phyloP scores from a whole-genome alignment of 352 stramenopile genomes.

The Aphanomyces invadans region DNA sequence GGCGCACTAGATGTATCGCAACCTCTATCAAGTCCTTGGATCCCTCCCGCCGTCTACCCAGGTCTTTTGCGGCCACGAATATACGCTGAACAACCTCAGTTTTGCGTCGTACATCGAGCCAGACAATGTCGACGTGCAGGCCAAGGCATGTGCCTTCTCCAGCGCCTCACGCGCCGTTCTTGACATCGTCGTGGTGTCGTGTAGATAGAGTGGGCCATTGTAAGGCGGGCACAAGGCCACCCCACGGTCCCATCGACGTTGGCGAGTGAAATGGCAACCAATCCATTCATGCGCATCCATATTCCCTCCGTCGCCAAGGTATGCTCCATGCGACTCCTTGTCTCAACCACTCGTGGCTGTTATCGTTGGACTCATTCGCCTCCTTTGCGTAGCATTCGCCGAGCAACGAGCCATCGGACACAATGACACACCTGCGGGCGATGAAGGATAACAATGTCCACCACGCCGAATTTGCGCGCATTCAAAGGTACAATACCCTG shows the following conservation, averaged over 20 bases:
- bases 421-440: not conserved
- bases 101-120: conserved; percentile 88
- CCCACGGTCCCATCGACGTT: conserved; percentile 86
- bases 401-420: too few species aligned
- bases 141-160: too few species aligned
- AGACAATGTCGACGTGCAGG: conserved; percentile 55
- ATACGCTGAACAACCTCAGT: conserved; percentile 84
- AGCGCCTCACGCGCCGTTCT: too few species aligned
- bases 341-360: not conserved
- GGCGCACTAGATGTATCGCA: conserved; percentile 87
- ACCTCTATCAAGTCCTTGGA: conserved; percentile 69
- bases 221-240: conserved; percentile 24
- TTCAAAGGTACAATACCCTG: not conserved
- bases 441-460: conserved; percentile 15
- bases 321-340: not conserved
- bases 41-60: conserved; percentile 57
- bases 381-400: too few species aligned
- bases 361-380: too few species aligned
- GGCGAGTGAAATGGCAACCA: conserved; percentile 53
- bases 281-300: conserved; percentile 72
- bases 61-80: conserved; percentile 90
- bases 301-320: conserved; percentile 30
- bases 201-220: conserved; percentile 33
- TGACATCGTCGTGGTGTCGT: too few species aligned
- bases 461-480: not conserved